phyloP scores from a whole-genome alignment of 352 stramenopile species.

The Globisporangium nodosum region DNA sequence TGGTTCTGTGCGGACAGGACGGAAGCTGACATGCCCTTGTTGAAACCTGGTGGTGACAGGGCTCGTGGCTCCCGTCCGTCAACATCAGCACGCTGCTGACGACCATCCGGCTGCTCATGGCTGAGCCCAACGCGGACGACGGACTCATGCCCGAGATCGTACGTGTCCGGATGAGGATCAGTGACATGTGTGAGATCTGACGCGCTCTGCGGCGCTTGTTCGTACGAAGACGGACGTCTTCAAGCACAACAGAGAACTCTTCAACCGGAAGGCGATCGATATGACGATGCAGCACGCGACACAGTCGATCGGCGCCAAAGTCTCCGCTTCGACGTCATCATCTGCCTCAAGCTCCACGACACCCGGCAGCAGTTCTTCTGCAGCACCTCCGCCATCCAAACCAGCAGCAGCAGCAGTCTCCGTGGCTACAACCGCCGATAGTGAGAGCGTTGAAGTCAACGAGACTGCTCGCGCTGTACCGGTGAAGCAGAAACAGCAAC shows the following conservation, averaged over 20 bases:
- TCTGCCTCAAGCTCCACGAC: neutral
- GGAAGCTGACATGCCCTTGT: too few species aligned
- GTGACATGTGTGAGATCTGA: neutral
- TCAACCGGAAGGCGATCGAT: constrained; percentile 56
- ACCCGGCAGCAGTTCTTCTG: neutral
- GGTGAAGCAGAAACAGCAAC: neutral
- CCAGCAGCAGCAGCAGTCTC: neutral
- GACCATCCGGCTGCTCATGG: constrained; percentile 89
- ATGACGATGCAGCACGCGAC: constrained; percentile 50
- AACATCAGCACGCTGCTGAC: constrained; percentile 89
- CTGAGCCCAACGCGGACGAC: constrained; percentile 87
- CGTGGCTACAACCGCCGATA: too few species aligned
- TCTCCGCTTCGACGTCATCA: neutral
- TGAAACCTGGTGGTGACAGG: constrained; percentile 21
- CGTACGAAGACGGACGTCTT: constrained; percentile 57
- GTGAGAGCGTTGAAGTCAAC: neutral
- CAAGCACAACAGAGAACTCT: constrained; percentile 72
- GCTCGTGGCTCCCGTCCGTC: constrained; percentile 88
- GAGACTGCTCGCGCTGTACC: neutral
- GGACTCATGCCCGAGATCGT: constrained; percentile 89
- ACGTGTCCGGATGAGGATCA: constrained; percentile 2
- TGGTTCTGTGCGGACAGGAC: too few species aligned
- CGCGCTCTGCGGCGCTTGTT: neutral
- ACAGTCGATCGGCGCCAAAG: neutral
- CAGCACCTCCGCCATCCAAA: neutral